Percentiles rank a stretch among this genome's conserved stretches.
Evolutionary conservation across 1,139 yeast genomes (phyloP).

Genomic region (Diutina ranongensis): DNA sequence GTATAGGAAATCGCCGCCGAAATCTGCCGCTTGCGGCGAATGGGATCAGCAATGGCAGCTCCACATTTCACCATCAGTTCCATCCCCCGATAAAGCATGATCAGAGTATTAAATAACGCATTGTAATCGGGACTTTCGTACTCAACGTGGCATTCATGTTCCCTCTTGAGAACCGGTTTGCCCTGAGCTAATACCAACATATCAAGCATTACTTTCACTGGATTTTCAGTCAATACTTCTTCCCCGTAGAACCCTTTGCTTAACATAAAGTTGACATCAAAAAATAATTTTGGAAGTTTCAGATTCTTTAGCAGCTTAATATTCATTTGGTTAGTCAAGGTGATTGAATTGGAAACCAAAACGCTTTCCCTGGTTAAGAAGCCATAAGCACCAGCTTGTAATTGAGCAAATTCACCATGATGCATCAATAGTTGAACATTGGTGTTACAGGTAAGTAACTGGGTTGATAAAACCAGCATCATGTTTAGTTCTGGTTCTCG

Average conservation of each 20-base stretch:
- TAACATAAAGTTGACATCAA: constrained; percentile 71
- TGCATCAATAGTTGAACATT: constrained; percentile 58
- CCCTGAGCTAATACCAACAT: constrained; percentile 69
- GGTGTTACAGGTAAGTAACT: constrained; percentile 75
- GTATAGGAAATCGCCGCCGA: neutral
- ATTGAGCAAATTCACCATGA: constrained; percentile 60
- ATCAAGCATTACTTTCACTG: constrained; percentile 46
- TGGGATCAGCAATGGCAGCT: constrained; percentile 17
- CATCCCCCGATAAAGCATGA: constrained; percentile 53
- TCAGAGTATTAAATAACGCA: constrained; percentile 67
- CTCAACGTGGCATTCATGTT: constrained; percentile 75
- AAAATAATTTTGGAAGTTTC: constrained; percentile 77
- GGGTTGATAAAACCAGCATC: constrained; percentile 69
- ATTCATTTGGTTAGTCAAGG: constrained; percentile 25
- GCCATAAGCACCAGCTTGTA: constrained; percentile 56
- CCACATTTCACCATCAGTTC: constrained; percentile 45
- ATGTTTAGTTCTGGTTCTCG: constrained; percentile 77
- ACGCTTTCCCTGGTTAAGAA: constrained; percentile 41
- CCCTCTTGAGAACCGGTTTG: constrained; percentile 63
- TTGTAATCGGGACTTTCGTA: constrained; percentile 85
- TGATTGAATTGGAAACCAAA: neutral
- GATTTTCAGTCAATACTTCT: constrained; percentile 20
- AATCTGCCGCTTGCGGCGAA: neutral
- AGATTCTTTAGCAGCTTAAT: constrained; percentile 52
- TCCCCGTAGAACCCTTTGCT: constrained; percentile 53